Base-by-base conservation (phyloP, 2,329 filamentous ascomycete species). In the Chrysoporthe austroafricana region DNA sequence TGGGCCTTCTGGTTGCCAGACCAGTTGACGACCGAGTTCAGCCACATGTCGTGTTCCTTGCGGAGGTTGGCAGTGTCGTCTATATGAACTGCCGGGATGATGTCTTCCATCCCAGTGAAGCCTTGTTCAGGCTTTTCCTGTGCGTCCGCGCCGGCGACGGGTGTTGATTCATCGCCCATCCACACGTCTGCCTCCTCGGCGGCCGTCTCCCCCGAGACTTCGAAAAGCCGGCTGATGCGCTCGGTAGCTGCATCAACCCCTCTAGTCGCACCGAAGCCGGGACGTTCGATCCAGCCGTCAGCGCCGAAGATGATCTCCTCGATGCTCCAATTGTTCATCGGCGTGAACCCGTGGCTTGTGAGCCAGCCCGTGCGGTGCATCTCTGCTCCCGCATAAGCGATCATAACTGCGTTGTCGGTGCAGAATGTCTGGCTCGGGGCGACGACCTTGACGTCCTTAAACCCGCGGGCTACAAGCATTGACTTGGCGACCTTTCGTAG, bases 391-490 rank as follows among this genome's bases (percentile, higher is more conserved):
- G 94, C 85, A 95, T 96, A 98, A 1, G 91, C 95, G 76, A 98
- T 94, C 96, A 99, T 99, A 60, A 94, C 93, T 14, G 96, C 96
- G 78, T 99, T 98, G 75, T 99, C 96, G 0, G 93, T 97, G 76
- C 96, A 98, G 64, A 95, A 83, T 54, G 84, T 82, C 11, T 87
- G 79, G 2, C 94, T 94, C n/a, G 96, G 95, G 66, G 91, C 91
- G 42, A 90, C 79, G 8, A 97, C 77, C 13, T 83, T 73, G 39
- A 96, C 77, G 71, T 87, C 73, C 0, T 76, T 75, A 74, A 88
- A 90, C 0, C 92, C 92, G 56, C 91, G 86, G n/a, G 83, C 85
- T 71, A 90, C 85, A 54, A 97, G 77, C 57, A 83, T 81, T 7
- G 76, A 69, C 44, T 82, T 79, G 64, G 88, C 75, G 56, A 98